These are phyloP conservation scores for Massarina eburnea DNA, from an alignment of 2,329 filamentous ascomycete species.

Conservation along the genomic window DNA sequence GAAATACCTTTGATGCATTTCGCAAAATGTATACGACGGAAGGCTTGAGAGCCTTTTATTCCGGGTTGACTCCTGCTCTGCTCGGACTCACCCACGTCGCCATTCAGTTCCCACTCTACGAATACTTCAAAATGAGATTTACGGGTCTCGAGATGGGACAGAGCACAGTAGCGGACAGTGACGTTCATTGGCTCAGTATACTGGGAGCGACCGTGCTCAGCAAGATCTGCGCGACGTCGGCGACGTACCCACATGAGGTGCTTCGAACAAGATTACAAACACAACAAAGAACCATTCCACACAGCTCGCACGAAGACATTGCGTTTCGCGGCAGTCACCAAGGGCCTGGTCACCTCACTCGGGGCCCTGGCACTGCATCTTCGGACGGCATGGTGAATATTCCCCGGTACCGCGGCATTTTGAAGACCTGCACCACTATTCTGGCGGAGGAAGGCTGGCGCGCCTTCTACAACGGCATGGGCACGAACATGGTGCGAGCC, in stretches of 20 bases:
- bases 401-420: slow-evolving; percentile 71
- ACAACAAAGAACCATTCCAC: slow-evolving; percentile 70
- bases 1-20: slow-evolving; percentile 84
- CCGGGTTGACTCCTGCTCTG: slow-evolving; percentile 86
- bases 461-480: slow-evolving; percentile 95
- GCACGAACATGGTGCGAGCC: slow-evolving; percentile 95
- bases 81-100: slow-evolving; percentile 93
- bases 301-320: slow-evolving; percentile 52
- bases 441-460: slow-evolving; percentile 90
- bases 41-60: slow-evolving; percentile 89
- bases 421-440: slow-evolving; percentile 82
- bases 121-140: slow-evolving; percentile 87
- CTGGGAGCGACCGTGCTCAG: slow-evolving; percentile 87
- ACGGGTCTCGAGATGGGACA: slow-evolving; percentile 88
- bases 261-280: slow-evolving; percentile 92
- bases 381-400: slow-evolving; percentile 60
- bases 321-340: slow-evolving; percentile 45
- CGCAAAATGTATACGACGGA: slow-evolving; percentile 94
- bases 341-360: slow-evolving; percentile 44
- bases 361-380: slow-evolving; percentile 49
- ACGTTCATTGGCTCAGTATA: slow-evolving; percentile 79
- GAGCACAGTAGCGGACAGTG: slow-evolving; percentile 56
- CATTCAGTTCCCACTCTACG: slow-evolving; percentile 95
- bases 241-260: slow-evolving; percentile 97
- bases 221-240: slow-evolving; percentile 90